A percentile compares a stretch with the other conserved stretches of the same genome.
Evolutionary conservation across 495 filamentous ascomycete species (phyloP).

Genomic region (Hypomontagnella submonticulosa): DNA sequence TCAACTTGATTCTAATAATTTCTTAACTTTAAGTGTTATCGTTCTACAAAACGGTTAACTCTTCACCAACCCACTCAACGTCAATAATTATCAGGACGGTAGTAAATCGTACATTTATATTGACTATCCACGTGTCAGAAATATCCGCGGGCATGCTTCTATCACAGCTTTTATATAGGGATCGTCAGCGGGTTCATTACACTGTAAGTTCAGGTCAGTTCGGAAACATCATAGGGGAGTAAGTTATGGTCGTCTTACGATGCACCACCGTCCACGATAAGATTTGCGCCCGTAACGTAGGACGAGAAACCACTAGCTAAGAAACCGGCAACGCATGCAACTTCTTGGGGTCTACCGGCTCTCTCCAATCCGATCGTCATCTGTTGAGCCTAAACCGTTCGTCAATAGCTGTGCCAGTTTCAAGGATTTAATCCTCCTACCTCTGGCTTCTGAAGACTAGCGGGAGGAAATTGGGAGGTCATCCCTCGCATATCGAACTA

Average conservation of each 20-base stretch:
- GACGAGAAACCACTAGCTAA: slow-evolving; percentile 66
- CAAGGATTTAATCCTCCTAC: slow-evolving; percentile 36
- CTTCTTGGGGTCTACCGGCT: slow-evolving; percentile 59
- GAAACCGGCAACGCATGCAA: slow-evolving; percentile 68
- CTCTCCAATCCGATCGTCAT: slow-evolving; percentile 46
- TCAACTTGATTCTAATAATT: too few relatives aligned
- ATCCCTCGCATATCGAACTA: slow-evolving; percentile 65
- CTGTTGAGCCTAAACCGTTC: slow-evolving; percentile 30
- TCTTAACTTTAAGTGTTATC: too few relatives aligned
- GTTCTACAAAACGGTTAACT: too few relatives aligned
- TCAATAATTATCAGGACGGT: too few relatives aligned
- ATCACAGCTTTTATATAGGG: slow-evolving; percentile 49
- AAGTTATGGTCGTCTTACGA: slow-evolving; percentile 47
- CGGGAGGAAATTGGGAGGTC: slow-evolving; percentile 65
- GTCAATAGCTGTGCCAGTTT: background rate
- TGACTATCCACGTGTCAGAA: background rate
- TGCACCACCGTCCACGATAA: slow-evolving; percentile 68
- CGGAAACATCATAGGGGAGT: background rate
- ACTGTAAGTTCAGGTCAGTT: slow-evolving; percentile 30
- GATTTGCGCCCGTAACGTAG: slow-evolving; percentile 66
- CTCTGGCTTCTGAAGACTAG: slow-evolving; percentile 63
- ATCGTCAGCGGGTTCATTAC: slow-evolving; percentile 58
- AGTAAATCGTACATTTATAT: too few relatives aligned
- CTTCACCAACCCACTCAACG: too few relatives aligned
- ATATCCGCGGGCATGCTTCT: background rate